Evolutionary conservation across 306 rosid species (phyloP), one percentile per base, ranked within the genome.

Genomic region (Medicago arabica): DNA sequence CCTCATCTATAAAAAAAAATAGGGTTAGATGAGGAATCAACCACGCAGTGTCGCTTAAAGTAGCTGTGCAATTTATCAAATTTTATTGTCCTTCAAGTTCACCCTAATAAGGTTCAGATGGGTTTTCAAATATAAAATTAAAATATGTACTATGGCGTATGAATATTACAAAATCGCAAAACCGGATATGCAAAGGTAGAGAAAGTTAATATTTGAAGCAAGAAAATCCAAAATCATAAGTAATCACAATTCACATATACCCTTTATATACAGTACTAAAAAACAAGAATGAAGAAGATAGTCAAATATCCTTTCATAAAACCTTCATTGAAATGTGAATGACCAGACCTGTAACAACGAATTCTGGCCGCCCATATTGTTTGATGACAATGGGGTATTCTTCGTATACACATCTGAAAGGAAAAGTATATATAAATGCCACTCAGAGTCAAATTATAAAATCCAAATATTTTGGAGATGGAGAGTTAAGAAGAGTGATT

Each of bases 331-430:
- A 11, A 70, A 82, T 67, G 74, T 39, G 72, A 73, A 82, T 60
- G 58, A 65, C 49, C 84, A 67, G 57, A 93, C 98, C 96, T 91
- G 97, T 64, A 94, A 72, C 82, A 91, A 31, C 2, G 96, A 58
- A 74, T 85, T 88, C 69, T 86, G 97, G 49, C 81, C 88, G 14
- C 82, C 79, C 82, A 90, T 83, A 79, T 18, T 87, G 81, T 87
- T 90, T 73, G 98, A 88, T 41, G 93, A 43, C 9, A 79, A 46
- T 2, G 88, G 90, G 75, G 83, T 75, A 81, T 86, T 91, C 92
- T 91, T 91, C 9, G 69, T 69, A 78, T 88, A 93, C 85, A 85
- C 75, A 70, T 86, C 97, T 89, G 89, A 39, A 83, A 85, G 74
- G 55, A 59, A 3, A 3, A 28, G 53, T 23, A 75, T 51, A 54